Percentiles rank a stretch among this genome's conserved stretches.
phyloP scores from a whole-genome alignment of 345 rosid genomes.

The Linum usitatissimum region DNA sequence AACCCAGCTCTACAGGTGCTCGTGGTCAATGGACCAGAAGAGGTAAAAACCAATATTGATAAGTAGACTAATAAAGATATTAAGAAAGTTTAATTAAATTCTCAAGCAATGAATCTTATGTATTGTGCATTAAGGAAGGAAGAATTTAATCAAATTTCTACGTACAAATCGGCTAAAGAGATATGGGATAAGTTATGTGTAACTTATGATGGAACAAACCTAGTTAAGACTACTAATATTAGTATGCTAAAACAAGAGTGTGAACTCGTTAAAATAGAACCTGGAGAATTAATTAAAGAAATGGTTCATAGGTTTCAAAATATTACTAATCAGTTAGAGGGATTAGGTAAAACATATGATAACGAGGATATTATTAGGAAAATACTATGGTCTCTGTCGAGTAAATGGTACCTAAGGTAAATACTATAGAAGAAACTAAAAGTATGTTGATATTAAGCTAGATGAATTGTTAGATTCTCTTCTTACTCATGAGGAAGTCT shows the following conservation, averaged over 20 bases:
- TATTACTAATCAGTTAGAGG: no score
- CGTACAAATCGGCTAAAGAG: neutral
- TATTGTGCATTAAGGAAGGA: neutral
- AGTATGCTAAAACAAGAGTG: neutral
- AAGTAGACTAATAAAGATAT: neutral
- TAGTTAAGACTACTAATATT: neutral
- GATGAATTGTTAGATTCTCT: neutral
- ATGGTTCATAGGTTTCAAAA: neutral
- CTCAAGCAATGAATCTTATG: neutral
- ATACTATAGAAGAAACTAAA: no score
- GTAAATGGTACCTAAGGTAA: no score
- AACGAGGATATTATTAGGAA: no score
- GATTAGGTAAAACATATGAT: neutral
- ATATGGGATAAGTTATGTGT: neutral
- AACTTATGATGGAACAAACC: neutral
- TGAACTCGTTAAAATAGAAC: neutral
- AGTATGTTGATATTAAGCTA: no score
- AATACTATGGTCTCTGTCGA: no score
- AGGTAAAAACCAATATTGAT: neutral
- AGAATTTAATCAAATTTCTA: neutral
- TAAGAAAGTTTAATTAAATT: no score
- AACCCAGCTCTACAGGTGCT: no score
- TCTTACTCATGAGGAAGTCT: neutral
- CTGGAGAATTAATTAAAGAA: neutral
- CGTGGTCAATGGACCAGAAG: no score